Evolutionary conservation across 768 basidiomycete species (phyloP).

Genomic region (Tulasnella sp.): DNA sequence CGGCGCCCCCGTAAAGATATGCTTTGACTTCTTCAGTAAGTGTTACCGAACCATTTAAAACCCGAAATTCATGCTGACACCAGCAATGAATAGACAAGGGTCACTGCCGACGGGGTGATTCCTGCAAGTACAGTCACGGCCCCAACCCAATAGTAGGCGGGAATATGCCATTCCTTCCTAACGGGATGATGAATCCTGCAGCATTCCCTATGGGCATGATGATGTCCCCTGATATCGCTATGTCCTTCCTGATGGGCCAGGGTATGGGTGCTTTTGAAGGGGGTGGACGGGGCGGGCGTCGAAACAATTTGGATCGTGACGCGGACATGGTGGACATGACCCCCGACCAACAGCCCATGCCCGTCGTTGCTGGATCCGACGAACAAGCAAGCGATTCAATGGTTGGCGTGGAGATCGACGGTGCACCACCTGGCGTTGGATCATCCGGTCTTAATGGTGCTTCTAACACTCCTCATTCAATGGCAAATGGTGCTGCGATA

Average conservation of each 20-base stretch:
- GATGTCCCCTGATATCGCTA: slow-evolving; percentile 50
- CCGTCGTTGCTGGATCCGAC: not conserved
- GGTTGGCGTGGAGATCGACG: slow-evolving; percentile 11
- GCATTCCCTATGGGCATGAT: slow-evolving; percentile 45
- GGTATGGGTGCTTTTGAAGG: not conserved
- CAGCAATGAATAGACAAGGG: slow-evolving; percentile 64
- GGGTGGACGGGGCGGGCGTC: slow-evolving; percentile 23
- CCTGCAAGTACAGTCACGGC: slow-evolving; percentile 90
- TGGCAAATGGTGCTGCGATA: slow-evolving; percentile 35
- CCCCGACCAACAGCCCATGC: slow-evolving; percentile 14
- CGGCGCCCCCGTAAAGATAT: slow-evolving; percentile 70
- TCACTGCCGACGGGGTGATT: slow-evolving; percentile 81
- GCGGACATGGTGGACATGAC: slow-evolving; percentile 22
- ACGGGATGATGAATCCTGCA: slow-evolving; percentile 48
- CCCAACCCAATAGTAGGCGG: slow-evolving; percentile 58
- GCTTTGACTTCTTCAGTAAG: slow-evolving; percentile 91
- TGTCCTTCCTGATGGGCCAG: slow-evolving; percentile 41
- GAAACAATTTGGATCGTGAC: slow-evolving; percentile 38
- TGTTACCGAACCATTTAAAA: slow-evolving; percentile 28
- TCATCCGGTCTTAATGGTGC: not conserved
- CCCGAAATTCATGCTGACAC: slow-evolving; percentile 26
- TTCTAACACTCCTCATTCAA: slow-evolving; percentile 32
- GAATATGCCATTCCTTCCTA: slow-evolving; percentile 55
- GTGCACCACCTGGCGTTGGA: not conserved
- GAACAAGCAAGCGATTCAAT: not conserved